A percentile compares a stretch with the other conserved stretches of the same genome.
Evolutionary conservation across 129 eudicot genomes (phyloP).

Genomic region (Helianthus annuus): HanXRQr2.0-SUNRISE NC_035434.2:28634597-28635096

Average conservation of each 20-base stretch:
- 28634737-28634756: no score
- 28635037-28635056: not conserved
- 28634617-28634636: no score
- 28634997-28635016: not conserved
- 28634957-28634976: not conserved
- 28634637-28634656: no score
- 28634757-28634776: no score
- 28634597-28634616: no score
- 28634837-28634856: conserved; percentile 12
- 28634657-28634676: no score
- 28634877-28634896: not conserved
- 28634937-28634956: conserved; percentile 8
- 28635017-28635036: conserved; percentile 3
- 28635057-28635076: not conserved
- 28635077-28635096: not conserved
- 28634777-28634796: not conserved
- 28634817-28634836: conserved; percentile 20
- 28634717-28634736: no score
- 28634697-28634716: no score
- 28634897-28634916: conserved; percentile 14
- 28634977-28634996: not conserved
- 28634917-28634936: not conserved
- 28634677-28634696: no score
- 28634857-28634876: not conserved
- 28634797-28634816: not conserved